Evolutionary conservation across 2,329 filamentous ascomycete genomes (phyloP), one percentile per base, ranked within the genome.

Genomic region (Onygenales sp.): DNA sequence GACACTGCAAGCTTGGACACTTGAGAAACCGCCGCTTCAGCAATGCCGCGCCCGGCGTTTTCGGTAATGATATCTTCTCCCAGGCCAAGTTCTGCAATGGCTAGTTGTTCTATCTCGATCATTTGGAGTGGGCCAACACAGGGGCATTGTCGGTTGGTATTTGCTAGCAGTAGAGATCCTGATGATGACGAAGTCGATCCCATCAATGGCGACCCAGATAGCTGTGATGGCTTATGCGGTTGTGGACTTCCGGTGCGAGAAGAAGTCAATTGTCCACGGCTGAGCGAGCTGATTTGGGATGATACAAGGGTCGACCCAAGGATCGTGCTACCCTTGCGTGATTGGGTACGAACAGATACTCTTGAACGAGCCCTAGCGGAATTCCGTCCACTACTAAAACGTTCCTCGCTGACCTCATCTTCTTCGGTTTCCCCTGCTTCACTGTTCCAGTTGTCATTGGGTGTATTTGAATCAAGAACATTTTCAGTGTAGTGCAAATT

Each of bases 401-500:
- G 69, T 13, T 67, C 66, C 52, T 74, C 71, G 50, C 66, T 70
- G 4, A 61, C 52, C n/a, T 60, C 63, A 27, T 68, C 66, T 45
- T 72, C 62, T 67, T 76, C 65, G 36, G 63, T 77, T 74, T 88
- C 85, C 31, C 84, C 84, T 11, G 84, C 84, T 63, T 90, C 86
- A 62, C 85, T 89, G 62, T 88, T 87, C 84, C 85, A 88, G 54
- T 62, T 60, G 40, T 67, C 65, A 43, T 59, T 62, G 36, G 55
- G 63, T 58, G 62, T 66, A 14, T 78, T 77, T 54, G 64, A 69
- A 51, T 90, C 88, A 11, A 97, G 78, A 1, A 97, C 92, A 59
- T 95, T 97, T 67, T 97, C 93, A 0, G 87, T 86, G 59, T 90
- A 86, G 67, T 96, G 91, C 34, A 95, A 73, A 63, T 97, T 97